These are phyloP conservation scores for Obelidium mucronatum DNA, from an alignment of 192 early-diverging fungal species.

Conservation along the genomic window DNA sequence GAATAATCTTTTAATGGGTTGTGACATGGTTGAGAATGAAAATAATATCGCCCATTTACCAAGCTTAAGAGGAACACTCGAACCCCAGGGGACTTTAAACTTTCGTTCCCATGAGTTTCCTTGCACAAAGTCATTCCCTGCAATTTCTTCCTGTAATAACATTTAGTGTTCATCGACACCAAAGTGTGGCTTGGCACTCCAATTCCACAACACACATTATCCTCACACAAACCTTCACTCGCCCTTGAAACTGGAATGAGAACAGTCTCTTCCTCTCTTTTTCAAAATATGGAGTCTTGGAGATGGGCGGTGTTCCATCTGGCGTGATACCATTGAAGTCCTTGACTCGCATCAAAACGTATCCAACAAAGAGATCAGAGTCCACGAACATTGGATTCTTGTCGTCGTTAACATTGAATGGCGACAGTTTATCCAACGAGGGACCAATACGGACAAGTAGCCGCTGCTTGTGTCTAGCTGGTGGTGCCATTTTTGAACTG, in stretches of 20 bases:
- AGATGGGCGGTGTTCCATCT: constrained; percentile 18
- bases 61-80: constrained; percentile 60
- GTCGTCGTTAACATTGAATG: constrained; percentile 61
- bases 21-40: no score
- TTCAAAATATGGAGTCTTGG: not conserved
- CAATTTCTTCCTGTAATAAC: not conserved
- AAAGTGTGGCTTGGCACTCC: no score
- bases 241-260: constrained; percentile 66
- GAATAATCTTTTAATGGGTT: not conserved
- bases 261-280: constrained; percentile 43
- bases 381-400: constrained; percentile 59
- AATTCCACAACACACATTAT: no score
- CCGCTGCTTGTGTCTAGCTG: no score
- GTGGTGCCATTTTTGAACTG: no score
- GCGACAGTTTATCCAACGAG: not conserved
- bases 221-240: constrained; percentile 54
- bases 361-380: constrained; percentile 51
- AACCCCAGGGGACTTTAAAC: constrained; percentile 60
- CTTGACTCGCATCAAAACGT: constrained; percentile 59
- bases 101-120: constrained; percentile 67
- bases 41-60: no score
- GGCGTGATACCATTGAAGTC: constrained; percentile 51
- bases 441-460: constrained; percentile 19
- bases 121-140: constrained; percentile 52
- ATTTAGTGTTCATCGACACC: no score